phyloP scores from a whole-genome alignment of 108 stramenopile species.

The Cyclostephanos tholiformis region DNA sequence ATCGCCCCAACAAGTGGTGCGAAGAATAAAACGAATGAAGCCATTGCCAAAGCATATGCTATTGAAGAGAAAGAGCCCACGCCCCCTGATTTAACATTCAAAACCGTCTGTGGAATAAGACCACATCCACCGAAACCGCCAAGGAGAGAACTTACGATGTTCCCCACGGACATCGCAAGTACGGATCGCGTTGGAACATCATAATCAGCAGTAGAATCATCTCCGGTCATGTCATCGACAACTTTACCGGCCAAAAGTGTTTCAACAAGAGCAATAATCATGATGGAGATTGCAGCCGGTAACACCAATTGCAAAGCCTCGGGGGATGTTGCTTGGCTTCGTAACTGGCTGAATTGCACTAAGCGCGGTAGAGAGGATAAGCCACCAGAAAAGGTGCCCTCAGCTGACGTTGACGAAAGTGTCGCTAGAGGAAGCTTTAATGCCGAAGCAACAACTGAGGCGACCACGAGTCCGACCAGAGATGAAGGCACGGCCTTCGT shows the following conservation, averaged over 20 bases:
- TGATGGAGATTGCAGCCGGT: slow-evolving; percentile 43
- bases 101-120: slow-evolving; percentile 51
- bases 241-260: slow-evolving; percentile 46
- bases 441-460: slow-evolving; percentile 22
- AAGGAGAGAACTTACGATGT: slow-evolving; percentile 30
- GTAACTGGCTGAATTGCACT: slow-evolving; percentile 16
- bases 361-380: slow-evolving; percentile 29
- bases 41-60: slow-evolving; percentile 45
- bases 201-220: not conserved
- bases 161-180: slow-evolving; percentile 39
- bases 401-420: slow-evolving; percentile 21
- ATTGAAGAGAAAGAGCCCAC: slow-evolving; percentile 32
- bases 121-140: slow-evolving; percentile 58
- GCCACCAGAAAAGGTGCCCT: slow-evolving; percentile 45
- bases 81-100: slow-evolving; percentile 50
- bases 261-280: slow-evolving; percentile 49
- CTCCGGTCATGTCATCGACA: slow-evolving; percentile 39
- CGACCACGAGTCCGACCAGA: slow-evolving; percentile 47
- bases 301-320: slow-evolving; percentile 26
- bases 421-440: slow-evolving; percentile 39
- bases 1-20: slow-evolving; percentile 38
- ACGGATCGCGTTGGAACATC: slow-evolving; percentile 43
- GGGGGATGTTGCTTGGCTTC: slow-evolving; percentile 13
- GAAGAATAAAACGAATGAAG: slow-evolving; percentile 38
- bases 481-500: slow-evolving; percentile 39